Evolutionary conservation across 345 rosid species (phyloP).

Genomic region (Gossypium sturtianum): DNA sequence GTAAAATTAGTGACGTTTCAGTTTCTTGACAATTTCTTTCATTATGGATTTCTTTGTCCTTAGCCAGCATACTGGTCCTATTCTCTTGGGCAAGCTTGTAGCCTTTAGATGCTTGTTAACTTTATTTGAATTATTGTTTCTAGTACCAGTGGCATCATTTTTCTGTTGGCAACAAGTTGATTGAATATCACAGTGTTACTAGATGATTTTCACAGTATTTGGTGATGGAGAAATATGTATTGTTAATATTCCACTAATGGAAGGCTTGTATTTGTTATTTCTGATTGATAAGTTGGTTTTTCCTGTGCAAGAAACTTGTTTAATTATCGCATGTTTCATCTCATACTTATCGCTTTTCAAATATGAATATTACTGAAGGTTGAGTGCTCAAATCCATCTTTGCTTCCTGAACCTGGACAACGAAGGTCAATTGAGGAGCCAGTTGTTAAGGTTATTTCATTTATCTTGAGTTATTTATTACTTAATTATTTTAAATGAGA

Average conservation of each 20-base stretch:
- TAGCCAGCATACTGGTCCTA: slow-evolving; percentile 7
- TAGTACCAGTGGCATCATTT: neutral
- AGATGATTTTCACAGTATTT: neutral
- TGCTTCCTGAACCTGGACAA: slow-evolving; percentile 93
- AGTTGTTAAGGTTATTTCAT: slow-evolving; percentile 64
- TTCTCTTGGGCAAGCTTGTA: neutral
- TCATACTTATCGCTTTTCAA: slow-evolving; percentile 19
- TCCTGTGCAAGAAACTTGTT: slow-evolving; percentile 1
- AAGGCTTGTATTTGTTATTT: neutral
- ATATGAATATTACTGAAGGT: slow-evolving; percentile 46
- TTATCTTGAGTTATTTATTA: slow-evolving; percentile 7
- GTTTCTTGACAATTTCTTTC: neutral
- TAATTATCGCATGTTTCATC: neutral
- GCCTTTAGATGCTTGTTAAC: neutral
- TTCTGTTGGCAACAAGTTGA: neutral
- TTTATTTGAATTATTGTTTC: slow-evolving; percentile 1
- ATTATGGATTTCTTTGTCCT: neutral
- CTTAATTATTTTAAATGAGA: neutral
- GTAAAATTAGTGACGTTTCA: neutral
- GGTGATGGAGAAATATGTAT: neutral
- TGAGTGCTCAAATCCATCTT: slow-evolving; percentile 93
- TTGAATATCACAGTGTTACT: neutral
- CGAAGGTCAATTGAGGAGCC: slow-evolving; percentile 93
- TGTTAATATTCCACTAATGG: neutral
- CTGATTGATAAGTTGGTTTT: slow-evolving; percentile 1